Base-by-base conservation (phyloP, 768 basidiomycete species). In the Lentinula raphanica region DNA sequence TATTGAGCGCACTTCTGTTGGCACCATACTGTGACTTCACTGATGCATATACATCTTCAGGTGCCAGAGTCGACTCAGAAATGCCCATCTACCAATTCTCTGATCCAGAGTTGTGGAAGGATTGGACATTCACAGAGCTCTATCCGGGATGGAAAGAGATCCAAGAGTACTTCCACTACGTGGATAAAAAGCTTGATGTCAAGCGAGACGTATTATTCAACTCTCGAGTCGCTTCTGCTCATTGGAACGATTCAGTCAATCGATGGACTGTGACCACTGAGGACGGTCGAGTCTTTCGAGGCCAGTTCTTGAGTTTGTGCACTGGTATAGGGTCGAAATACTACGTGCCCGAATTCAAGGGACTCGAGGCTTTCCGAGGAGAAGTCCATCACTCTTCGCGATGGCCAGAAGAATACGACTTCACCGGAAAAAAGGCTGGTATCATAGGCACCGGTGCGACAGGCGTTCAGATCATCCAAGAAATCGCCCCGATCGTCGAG, bases 401-500 rank as follows among this genome's bases (percentile, higher is more conserved):
- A 15, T 58, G 49, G 49, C 56, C 56, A 36, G 23, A 53, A 19
- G 49, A 50, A 13, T 31, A 27, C 11, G 48, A 58, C 25, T 38
- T 58, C 15, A 49, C 39, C 15, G 58, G 58, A 7, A 58, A 58
- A 28, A 25, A 38, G 3, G 58, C 51, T 8, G 58, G 58, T n/a
- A 42, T 58, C 7, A 58, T 58, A 23, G 58, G 58, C 13, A 58
- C 58, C 3, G 58, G 58, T 28, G 58, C 49, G 5, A 53, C 27
- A 28, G 50, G 50, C 19, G 50, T 53, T 31, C 50, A 53, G 11
- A 21, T 64, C 15, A 61, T 62, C 25, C 63, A 64, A 42, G 58
- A 49, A 31, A 50, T 53, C 9, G 54, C 58, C 13, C 13, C 48
- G 5, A 35, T 36, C 13, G 58, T 46, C 1, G 27, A 3, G 5